Evolutionary conservation across 2,329 filamentous ascomycete species (phyloP).

Genomic region (Botrytis paeoniae): DNA sequence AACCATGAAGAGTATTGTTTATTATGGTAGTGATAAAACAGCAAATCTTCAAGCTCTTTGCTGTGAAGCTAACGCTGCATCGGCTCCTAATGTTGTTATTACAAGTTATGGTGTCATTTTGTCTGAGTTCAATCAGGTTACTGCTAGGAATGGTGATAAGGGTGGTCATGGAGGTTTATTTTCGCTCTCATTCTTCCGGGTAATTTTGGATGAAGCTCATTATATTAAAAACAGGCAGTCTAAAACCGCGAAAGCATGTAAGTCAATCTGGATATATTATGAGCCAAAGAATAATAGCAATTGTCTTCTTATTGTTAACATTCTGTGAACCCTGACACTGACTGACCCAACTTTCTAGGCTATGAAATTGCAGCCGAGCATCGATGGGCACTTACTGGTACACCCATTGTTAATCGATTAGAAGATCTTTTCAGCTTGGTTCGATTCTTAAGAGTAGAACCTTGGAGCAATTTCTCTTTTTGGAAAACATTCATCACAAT

Average conservation of each 20-base stretch:
- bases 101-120: constrained; percentile 92
- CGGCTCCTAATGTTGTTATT: constrained; percentile 85
- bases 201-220: constrained; percentile 95
- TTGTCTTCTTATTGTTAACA: neutral
- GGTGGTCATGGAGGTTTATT: constrained; percentile 73
- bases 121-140: constrained; percentile 80
- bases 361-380: constrained; percentile 84
- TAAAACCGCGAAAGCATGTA: constrained; percentile 89
- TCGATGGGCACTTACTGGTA: constrained; percentile 91
- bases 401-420: constrained; percentile 92
- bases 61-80: constrained; percentile 66
- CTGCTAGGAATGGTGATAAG: constrained; percentile 62
- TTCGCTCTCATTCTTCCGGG: constrained; percentile 87
- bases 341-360: constrained; percentile 6
- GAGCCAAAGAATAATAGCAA: neutral
- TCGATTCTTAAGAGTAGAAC: constrained; percentile 88
- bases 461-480: constrained; percentile 98
- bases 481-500: constrained; percentile 99
- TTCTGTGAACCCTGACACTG: neutral
- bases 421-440: constrained; percentile 94
- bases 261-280: neutral
- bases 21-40: constrained; percentile 86
- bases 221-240: constrained; percentile 86
- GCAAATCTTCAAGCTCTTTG: constrained; percentile 77
- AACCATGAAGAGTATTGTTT: constrained; percentile 79